phyloP scores from a whole-genome alignment of 2,329 filamentous ascomycete genomes.

The Parafenestella ontariensis region DNA sequence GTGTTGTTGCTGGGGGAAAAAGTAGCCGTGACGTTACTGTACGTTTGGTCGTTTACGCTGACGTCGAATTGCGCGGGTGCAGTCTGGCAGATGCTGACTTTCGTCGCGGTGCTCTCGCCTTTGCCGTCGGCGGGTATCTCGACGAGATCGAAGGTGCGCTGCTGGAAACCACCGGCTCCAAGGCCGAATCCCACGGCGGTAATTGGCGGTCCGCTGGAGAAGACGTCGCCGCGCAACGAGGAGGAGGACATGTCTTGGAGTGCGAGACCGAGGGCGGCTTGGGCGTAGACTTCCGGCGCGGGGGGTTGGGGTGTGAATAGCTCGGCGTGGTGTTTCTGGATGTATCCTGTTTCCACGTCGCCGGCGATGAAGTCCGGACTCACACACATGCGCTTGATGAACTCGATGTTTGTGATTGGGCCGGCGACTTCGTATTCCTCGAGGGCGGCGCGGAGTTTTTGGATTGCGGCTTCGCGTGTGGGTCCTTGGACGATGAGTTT shows the following conservation, averaged over 20 bases:
- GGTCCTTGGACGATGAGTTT: conserved; percentile 92
- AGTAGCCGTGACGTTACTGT: conserved; percentile 56
- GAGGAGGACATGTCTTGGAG: conserved; percentile 50
- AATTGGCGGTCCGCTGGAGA: conserved; percentile 50
- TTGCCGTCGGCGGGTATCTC: conserved; percentile 55
- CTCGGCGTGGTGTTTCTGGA: conserved; percentile 82
- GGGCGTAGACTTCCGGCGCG: conserved; percentile 77
- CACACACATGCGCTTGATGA: conserved; percentile 85
- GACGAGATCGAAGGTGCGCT: conserved; percentile 66
- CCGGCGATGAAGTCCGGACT: conserved; percentile 83
- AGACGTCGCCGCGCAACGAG: conserved; percentile 35
- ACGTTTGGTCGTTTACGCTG: conserved; percentile 50
- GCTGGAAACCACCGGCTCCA: conserved; percentile 63
- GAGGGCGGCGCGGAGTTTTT: conserved; percentile 80
- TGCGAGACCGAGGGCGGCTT: conserved; percentile 82
- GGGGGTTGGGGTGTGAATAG: conserved; percentile 72
- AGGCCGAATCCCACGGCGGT: conserved; percentile 63
- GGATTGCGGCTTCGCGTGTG: conserved; percentile 79
- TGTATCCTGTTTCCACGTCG: conserved; percentile 94
- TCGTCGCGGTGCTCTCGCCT: conserved; percentile 47
- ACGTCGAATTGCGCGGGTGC: conserved; percentile 60
- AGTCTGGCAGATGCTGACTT: conserved; percentile 61
- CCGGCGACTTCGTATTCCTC: conserved; percentile 93
- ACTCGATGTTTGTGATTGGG: conserved; percentile 94
- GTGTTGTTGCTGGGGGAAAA: conserved; percentile 54